These are phyloP conservation scores for Solanum pennellii DNA, from an alignment of 257 asterid species.

Conservation along the genomic window DNA sequence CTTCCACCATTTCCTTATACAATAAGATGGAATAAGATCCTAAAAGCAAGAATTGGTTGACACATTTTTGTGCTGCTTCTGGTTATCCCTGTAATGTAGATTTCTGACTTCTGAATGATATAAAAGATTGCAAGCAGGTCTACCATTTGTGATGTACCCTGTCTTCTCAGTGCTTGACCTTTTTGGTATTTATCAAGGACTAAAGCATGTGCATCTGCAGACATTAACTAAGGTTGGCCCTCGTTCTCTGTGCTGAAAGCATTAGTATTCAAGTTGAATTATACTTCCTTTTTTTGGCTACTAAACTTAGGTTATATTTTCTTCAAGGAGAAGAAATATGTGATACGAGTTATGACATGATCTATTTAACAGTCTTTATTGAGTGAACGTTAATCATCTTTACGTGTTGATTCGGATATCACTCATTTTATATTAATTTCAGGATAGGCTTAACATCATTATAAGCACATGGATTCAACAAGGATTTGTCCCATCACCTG, in stretches of 20 bases:
- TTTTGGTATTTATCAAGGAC: conserved; percentile 79
- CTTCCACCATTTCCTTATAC: background rate
- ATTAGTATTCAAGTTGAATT: background rate
- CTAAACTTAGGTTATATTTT: background rate
- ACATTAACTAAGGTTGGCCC: conserved; percentile 81
- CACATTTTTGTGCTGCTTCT: background rate
- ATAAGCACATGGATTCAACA: conserved; percentile 50
- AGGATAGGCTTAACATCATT: conserved; percentile 87
- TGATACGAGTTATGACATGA: background rate
- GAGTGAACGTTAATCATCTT: background rate
- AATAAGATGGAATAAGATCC: background rate
- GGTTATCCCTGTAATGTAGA: background rate
- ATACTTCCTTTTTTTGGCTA: background rate
- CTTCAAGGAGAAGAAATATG: background rate
- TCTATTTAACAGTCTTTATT: background rate
- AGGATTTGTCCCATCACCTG: conserved; percentile 71
- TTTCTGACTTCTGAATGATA: conserved; percentile 17
- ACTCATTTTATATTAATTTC: background rate
- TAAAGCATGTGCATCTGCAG: conserved; percentile 89
- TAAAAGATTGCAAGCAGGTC: conserved; percentile 62
- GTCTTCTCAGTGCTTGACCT: conserved; percentile 74
- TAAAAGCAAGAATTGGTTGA: background rate
- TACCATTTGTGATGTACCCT: conserved; percentile 76
- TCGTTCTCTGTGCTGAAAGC: background rate
- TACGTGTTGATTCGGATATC: background rate